phyloP scores from a whole-genome alignment of 140 eudicot genomes.

The Cichorium intybus region DNA sequence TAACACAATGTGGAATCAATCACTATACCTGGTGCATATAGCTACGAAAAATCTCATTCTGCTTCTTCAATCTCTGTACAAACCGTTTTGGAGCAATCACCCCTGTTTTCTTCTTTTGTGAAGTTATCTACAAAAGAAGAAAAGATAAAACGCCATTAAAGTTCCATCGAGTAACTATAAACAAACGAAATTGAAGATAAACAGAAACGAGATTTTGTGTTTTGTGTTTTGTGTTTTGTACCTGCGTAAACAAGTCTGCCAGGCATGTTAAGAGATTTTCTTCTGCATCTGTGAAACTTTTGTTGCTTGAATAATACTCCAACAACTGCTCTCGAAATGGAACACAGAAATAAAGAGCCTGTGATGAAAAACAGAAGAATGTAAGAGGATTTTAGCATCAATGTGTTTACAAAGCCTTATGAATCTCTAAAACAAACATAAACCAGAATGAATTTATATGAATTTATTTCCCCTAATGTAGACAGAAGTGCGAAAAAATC shows the following conservation, averaged over 20 bases:
- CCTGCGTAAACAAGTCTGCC: not conserved
- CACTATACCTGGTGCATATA: not conserved
- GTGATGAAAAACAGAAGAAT: constrained; percentile 4
- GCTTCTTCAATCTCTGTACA: not conserved
- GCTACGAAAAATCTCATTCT: not conserved
- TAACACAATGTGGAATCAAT: too few species aligned
- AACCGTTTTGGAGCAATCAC: not conserved
- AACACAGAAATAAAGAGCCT: constrained; percentile 72
- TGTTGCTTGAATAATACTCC: not conserved
- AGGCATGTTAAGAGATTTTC: not conserved
- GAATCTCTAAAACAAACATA: too few species aligned
- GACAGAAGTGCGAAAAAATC: not conserved
- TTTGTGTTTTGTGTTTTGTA: too few species aligned
- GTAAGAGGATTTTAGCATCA: too few species aligned
- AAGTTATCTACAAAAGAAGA: not conserved
- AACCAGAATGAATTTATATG: too few species aligned
- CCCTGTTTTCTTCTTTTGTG: not conserved
- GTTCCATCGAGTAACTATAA: not conserved
- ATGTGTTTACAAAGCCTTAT: too few species aligned
- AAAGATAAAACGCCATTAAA: too few species aligned
- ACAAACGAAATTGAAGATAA: not conserved
- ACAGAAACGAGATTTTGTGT: not conserved
- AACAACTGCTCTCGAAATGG: constrained; percentile 20
- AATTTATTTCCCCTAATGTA: not conserved
- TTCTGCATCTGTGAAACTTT: not conserved